Conservation (phyloP, 2,329 filamentous ascomycete species). For the Pestalotiopsis sp. region DNA sequence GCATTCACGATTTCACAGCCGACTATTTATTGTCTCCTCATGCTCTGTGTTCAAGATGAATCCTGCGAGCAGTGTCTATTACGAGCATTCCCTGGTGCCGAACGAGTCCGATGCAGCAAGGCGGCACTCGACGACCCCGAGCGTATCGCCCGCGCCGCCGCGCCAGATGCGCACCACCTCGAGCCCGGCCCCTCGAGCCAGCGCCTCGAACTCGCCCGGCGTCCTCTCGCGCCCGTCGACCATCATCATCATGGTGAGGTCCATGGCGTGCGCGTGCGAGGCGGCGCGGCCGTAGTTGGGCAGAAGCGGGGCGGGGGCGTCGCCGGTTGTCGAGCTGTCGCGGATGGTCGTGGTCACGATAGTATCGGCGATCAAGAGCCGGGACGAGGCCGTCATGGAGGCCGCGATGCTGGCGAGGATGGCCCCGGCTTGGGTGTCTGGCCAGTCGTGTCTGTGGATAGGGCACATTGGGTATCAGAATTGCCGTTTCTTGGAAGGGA, state of each 20-base stretch:
- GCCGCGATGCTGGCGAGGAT: slow-evolving; percentile 12
- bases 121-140: slow-evolving; percentile 24
- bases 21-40: not conserved
- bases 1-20: not conserved
- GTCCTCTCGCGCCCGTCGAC: slow-evolving; percentile 19
- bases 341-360: slow-evolving; percentile 21
- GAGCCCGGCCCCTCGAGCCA: slow-evolving; percentile 20
- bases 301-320: slow-evolving; percentile 20
- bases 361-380: slow-evolving; percentile 22
- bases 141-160: slow-evolving; percentile 17
- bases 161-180: slow-evolving; percentile 24
- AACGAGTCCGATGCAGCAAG: not conserved
- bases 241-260: slow-evolving; percentile 24
- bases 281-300: slow-evolving; percentile 20
- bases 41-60: not conserved
- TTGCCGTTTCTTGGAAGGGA: not conserved
- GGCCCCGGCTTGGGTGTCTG: not conserved
- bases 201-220: slow-evolving; percentile 15
- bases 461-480: not conserved
- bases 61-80: too few relatives aligned
- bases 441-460: slow-evolving; percentile 16
- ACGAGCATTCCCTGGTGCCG: not conserved
- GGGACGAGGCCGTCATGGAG: not conserved
- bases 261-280: slow-evolving; percentile 18
- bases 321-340: not conserved